Conservation (phyloP, 2,329 filamentous ascomycete genomes). For the Fusarium luffae region DNA sequence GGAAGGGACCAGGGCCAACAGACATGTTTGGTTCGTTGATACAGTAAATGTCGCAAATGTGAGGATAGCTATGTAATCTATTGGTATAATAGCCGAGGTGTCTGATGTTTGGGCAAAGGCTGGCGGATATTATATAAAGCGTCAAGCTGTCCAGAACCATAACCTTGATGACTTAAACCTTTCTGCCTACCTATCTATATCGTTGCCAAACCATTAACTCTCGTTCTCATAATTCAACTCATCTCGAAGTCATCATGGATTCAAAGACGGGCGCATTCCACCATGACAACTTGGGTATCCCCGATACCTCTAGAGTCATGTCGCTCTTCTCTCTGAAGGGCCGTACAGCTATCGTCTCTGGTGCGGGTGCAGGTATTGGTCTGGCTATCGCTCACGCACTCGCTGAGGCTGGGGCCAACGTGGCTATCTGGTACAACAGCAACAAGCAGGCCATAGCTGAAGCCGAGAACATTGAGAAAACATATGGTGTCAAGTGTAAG, state of each 20-base stretch:
- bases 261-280: conserved; percentile 63
- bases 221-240: not conserved
- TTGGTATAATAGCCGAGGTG: conserved; percentile 18
- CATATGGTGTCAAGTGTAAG: conserved; percentile 75
- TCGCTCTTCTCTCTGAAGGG: conserved; percentile 76
- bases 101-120: conserved; percentile 8
- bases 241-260: conserved; percentile 50
- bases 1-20: conserved; percentile 22
- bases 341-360: conserved; percentile 76
- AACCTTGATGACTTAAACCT: conserved; percentile 12
- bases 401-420: conserved; percentile 77
- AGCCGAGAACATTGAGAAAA: conserved; percentile 71
- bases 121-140: conserved; percentile 23
- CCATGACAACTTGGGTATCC: conserved; percentile 65
- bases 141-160: not conserved
- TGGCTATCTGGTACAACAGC: conserved; percentile 78
- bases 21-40: conserved; percentile 27
- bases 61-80: conserved; percentile 13
- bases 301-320: conserved; percentile 64
- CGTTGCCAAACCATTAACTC: not conserved
- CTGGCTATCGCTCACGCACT: conserved; percentile 71
- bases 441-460: conserved; percentile 72
- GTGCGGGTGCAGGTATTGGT: conserved; percentile 75
- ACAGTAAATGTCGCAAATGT: conserved; percentile 32
- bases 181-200: not conserved